Evolutionary conservation across 2,329 filamentous ascomycete species (phyloP), one percentile per base, ranked within the genome.

Genomic region (Verticillium nonalfalfae): DNA sequence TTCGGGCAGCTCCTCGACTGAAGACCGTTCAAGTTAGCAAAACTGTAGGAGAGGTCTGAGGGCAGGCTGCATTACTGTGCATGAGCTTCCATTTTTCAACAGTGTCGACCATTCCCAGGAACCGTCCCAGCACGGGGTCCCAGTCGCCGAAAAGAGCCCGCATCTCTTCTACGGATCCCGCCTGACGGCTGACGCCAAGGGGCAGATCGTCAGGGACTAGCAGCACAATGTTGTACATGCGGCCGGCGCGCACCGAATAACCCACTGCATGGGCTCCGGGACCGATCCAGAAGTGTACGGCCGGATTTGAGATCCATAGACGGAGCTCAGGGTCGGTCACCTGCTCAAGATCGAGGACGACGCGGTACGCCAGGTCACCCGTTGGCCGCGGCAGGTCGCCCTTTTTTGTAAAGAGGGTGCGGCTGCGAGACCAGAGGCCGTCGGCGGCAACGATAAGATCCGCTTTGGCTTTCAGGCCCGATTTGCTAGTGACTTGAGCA

Each of bases 71-170:
- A 31, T 65, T 61, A 78, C 76, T 67, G 61, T 79, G 75, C 83
- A 90, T 86, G 38, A 91, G 71, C 68, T 85, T 88, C 89, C 88
- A 91, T 71, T 90, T 90, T 45, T 86, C 81, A 0, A 90, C 85
- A 1, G 73, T 78, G 40, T 83, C 79, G 0, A 89, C 85, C 54
- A 80, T 78, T 3, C 74, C 72, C 13, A 79, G 64, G 56, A 80
- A 76, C 59, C 72, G 70, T 1, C 64, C 69, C 33, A 83, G 60
- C 56, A 87, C 78, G 1, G 86, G 86, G 73, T 90, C 87, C 88
- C 88, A 91, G 0, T 76, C 78, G 6, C 75, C 72, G 67, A 90
- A 90, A 1, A 87, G 69, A 4, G 74, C 74, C 58, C 75, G 78
- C 84, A 90, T 87, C 72, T 90, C 85, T 13, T 84, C 81, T 0